Evolutionary conservation across 2,329 filamentous ascomycete genomes (phyloP), one percentile per base, ranked within the genome.

Genomic region (Aspergillus quadricinctus): DNA sequence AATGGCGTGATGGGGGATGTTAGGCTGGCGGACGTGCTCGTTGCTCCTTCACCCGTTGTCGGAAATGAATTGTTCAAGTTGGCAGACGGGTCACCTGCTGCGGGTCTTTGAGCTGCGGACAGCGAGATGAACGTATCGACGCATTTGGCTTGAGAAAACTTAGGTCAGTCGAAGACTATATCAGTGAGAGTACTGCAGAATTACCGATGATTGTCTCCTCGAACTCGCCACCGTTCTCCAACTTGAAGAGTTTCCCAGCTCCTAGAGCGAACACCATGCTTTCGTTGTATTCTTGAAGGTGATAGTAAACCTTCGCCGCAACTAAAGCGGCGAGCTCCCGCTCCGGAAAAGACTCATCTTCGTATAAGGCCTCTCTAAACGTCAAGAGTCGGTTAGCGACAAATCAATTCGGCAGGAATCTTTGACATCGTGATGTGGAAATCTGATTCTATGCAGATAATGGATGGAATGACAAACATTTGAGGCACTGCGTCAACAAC

Each of bases 261-360:
- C 92, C 92, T 48, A 99, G 85, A 61, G 94, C 94, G 76, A 99
- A 97, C 52, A 90, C 89, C 93, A 99, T 97, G 77, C 93, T 97
- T 80, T 99, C 94, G 73, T 97, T 94, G 80, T 99, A 99, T 74
- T 94, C 94, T 77, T 97, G 92, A 53, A 99, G 86, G 73, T 99
- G 94, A 73, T 97, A 99, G 80, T 97, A 99, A 65, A 97, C 92
- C 82, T 99, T 99, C 66, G 94, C 89, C 46, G 96, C 89, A 54
- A 99, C 92, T 50, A 99, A 83, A 53, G 94, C 94, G 54, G 94
- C 94, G 55, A 99, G 87, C 74, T 94, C 90, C 69, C 93, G 90
- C 75, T 99, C 89, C 50, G 92, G 89, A 70, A 99, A 99, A 58
- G 85, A 83, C 69, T 96, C 91, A 78, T 99, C 93, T 82, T 99